A percentile compares a stretch with the other conserved stretches of the same genome.
phyloP scores from a whole-genome alignment of 2,329 filamentous ascomycete species.

The Rhinocladiella similis region DNA sequence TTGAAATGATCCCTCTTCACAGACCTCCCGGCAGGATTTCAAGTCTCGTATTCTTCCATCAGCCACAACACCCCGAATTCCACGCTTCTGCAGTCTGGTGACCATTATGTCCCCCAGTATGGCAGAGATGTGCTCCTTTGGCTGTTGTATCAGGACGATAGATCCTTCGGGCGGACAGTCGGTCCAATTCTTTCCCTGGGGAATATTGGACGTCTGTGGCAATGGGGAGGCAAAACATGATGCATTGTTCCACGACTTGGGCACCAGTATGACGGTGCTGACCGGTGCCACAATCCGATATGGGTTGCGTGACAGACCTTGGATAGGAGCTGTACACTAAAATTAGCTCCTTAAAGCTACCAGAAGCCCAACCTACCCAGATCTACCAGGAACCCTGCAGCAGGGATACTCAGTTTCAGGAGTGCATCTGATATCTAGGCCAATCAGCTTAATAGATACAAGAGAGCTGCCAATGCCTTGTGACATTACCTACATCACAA shows the following conservation, averaged over 20 bases:
- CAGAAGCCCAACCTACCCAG: not conserved
- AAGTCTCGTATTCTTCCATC: conserved; percentile 6
- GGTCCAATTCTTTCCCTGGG: conserved; percentile 2
- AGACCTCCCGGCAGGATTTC: not conserved
- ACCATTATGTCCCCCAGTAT: conserved; percentile 5
- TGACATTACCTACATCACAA: not conserved
- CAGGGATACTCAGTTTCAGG: not conserved
- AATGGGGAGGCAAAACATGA: not conserved
- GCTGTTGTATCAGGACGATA: conserved; percentile 3
- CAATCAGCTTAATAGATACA: not conserved
- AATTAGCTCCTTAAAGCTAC: not conserved
- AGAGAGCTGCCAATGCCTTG: not conserved
- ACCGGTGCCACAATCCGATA: not conserved
- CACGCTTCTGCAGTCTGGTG: not conserved
- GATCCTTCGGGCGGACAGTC: not conserved
- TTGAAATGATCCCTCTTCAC: conserved; percentile 3
- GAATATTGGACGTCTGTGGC: conserved; percentile 1
- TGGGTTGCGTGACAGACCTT: not conserved
- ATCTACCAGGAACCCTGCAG: not conserved
- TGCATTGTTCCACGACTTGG: not conserved
- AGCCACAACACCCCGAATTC: not conserved
- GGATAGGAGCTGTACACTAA: not conserved
- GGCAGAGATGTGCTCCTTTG: not conserved
- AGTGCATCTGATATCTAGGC: conserved; percentile 2
- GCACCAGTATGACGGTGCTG: not conserved